Base-by-base conservation (phyloP, 140 eudicot genomes). In the Flaveria floridana region DNA sequence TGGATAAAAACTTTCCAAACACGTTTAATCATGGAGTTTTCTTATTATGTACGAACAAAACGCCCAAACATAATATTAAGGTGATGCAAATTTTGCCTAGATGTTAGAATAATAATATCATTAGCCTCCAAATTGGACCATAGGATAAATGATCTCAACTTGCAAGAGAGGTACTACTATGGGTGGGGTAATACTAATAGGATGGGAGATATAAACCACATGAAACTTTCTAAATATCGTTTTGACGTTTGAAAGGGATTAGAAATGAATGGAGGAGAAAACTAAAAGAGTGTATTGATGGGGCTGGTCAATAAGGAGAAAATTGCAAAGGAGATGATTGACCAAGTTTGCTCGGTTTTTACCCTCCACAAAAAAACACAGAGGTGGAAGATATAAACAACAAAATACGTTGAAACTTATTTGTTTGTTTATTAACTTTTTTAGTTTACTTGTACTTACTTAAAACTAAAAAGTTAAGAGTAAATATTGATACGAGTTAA, bases 261-360 rank as follows among this genome's bases (percentile, higher is more conserved):
- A 3, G 20, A 2, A 26, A 56, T 19, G 30, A 56, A 0, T 56
- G 30, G 23, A 7, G 28, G 30, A 56, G 63, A 56, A 56, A 26
- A 20, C 63, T 56, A 18, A 26, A 56, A 56, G 63, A 19, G 30
- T 20, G 63, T 20, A 19, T 56, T 19, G 63, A 18, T 56, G 30
- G 63, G 63, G 30, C 20, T 19, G 63, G 63, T 56, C 63, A 56
- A 56, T 56, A 19, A 56, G 30, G 6, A 18, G 63, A 56, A 56
- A 56, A 56, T 56, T 56, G 14, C 50, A 8, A 44, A 44, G 50
- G 50, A 44, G 13, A 44, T 1, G 0, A 34, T 6, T 34, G 41
- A 34, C 8, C 41, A 34, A 0, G 8, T 5, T 34, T 34, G 41
- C 41, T 34, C 41, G 41, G 8, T 34, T 34, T 34, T 34, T 34